phyloP scores from a whole-genome alignment of 345 rosid species.

The Turnera subulata region DNA sequence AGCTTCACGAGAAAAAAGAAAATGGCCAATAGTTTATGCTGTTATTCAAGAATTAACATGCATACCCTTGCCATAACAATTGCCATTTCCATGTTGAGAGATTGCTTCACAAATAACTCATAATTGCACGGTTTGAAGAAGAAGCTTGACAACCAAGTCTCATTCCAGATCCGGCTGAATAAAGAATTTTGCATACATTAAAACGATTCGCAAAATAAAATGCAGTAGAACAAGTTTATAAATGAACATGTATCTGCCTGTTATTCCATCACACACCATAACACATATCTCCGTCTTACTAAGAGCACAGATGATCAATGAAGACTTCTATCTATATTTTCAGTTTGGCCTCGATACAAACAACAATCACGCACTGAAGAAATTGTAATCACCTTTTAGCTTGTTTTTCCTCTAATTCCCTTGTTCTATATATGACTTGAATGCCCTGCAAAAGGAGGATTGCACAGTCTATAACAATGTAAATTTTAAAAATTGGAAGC shows the following conservation, averaged over 20 bases:
- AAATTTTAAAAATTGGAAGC: constrained; percentile 1
- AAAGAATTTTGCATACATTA: constrained; percentile 9
- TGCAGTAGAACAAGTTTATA: not conserved
- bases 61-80: constrained; percentile 92
- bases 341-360: no score
- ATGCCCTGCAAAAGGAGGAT: constrained; percentile 54
- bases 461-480: constrained; percentile 2
- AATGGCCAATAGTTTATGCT: no score
- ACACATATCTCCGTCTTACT: not conserved
- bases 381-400: constrained; percentile 59
- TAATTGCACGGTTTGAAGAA: constrained; percentile 94
- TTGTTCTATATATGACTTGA: constrained; percentile 70
- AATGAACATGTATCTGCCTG: no score
- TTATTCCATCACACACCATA: no score
- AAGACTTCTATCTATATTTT: no score
- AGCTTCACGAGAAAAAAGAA: no score
- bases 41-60: not conserved
- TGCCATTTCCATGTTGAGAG: constrained; percentile 98
- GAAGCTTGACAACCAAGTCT: constrained; percentile 90
- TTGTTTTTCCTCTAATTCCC: constrained; percentile 81
- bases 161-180: constrained; percentile 90
- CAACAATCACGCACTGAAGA: not conserved
- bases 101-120: constrained; percentile 94
- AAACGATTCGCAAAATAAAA: constrained; percentile 8
- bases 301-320: no score